Evolutionary conservation across 768 basidiomycete species (phyloP).

Genomic region (Mycena galericulata): DNA sequence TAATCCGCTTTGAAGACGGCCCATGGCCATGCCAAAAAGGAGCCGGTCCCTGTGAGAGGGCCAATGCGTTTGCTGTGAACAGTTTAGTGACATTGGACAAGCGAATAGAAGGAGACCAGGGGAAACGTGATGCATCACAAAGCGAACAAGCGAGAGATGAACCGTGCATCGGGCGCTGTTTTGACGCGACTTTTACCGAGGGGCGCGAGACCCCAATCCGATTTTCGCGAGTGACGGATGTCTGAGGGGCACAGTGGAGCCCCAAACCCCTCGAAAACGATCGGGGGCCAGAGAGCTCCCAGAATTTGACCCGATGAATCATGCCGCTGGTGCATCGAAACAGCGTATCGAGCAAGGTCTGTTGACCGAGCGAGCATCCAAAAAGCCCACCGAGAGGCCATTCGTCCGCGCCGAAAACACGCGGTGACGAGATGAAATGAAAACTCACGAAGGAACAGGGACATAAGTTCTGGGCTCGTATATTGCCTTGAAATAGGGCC

Average conservation of each 20-base stretch:
- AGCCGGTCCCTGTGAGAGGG: constrained; percentile 55
- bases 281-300: background rate
- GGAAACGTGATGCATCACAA: background rate
- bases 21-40: constrained; percentile 74
- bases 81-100: background rate
- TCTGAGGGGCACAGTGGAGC: background rate
- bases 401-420: background rate
- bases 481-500: constrained; percentile 87
- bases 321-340: no score
- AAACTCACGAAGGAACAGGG: constrained; percentile 54
- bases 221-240: no score
- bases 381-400: no score
- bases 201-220: no score
- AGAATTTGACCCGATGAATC: no score
- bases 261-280: background rate
- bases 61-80: constrained; percentile 66
- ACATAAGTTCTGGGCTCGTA: constrained; percentile 90
- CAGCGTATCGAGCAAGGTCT: no score
- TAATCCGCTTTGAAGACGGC: constrained; percentile 74
- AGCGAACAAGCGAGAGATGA: background rate
- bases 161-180: no score
- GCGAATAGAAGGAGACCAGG: no score
- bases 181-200: no score
- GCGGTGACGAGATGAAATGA: background rate
- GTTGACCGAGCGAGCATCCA: no score